Percentiles rank a stretch among this genome's conserved stretches.
These are phyloP conservation scores for Myxozyma mucilagina DNA, from an alignment of 805 yeast species.

Conservation along the genomic window DNA sequence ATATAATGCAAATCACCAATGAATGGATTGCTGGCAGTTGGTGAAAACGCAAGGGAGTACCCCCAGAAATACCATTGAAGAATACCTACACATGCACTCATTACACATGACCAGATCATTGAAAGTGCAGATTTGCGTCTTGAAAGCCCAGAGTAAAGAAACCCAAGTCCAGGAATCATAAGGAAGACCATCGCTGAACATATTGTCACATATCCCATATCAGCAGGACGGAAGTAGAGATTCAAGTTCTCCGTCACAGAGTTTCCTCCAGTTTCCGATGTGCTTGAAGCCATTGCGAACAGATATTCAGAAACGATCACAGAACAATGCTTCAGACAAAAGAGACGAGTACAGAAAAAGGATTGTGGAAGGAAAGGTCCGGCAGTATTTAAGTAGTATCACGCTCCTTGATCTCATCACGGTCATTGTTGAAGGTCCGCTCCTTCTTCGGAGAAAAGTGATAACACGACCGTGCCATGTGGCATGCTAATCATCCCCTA, in stretches of 20 bases:
- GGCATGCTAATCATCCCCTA: no score
- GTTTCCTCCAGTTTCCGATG: slow-evolving; percentile 73
- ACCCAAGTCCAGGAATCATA: slow-evolving; percentile 96
- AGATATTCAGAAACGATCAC: neutral
- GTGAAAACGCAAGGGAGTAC: slow-evolving; percentile 81
- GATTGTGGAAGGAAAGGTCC: no score
- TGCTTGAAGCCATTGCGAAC: neutral
- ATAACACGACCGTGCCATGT: no score
- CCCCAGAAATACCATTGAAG: slow-evolving; percentile 99
- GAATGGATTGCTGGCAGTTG: slow-evolving; percentile 72
- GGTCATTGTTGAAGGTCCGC: no score
- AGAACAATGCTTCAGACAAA: no score
- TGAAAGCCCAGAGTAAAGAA: slow-evolving; percentile 90
- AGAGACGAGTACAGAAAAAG: no score
- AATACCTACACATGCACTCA: slow-evolving; percentile 76
- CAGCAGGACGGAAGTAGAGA: slow-evolving; percentile 48
- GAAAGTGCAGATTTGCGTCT: slow-evolving; percentile 94
- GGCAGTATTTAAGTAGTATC: no score
- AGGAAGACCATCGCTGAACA: slow-evolving; percentile 62
- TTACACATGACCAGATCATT: slow-evolving; percentile 87
- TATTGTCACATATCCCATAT: slow-evolving; percentile 41
- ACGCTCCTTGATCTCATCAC: no score
- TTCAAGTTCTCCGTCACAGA: slow-evolving; percentile 71
- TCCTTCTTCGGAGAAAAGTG: no score
- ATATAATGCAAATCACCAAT: slow-evolving; percentile 83